Conservation (phyloP, 169 alveolate genomes). For the Plasmodium inui region DNA sequence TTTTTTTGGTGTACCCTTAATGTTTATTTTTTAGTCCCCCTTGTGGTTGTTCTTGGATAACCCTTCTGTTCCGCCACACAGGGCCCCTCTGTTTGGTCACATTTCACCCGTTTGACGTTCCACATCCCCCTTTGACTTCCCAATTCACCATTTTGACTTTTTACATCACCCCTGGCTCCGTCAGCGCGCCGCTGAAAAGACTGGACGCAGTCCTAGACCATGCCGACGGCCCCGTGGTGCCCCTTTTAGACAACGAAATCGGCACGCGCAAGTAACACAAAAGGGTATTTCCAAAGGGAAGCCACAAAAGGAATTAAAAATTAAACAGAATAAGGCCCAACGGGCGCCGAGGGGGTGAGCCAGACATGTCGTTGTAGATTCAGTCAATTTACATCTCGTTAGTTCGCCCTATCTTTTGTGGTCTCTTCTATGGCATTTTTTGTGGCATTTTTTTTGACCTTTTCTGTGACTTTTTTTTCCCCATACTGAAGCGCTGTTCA, state of each 20-base stretch:
- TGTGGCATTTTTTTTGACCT: not conserved
- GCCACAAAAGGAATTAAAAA: not conserved
- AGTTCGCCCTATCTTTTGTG: not conserved
- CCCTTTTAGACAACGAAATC: not conserved
- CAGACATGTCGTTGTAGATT: not conserved
- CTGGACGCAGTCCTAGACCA: not conserved
- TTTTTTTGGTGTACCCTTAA: not conserved
- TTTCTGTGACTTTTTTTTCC: not conserved
- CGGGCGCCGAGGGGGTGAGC: not conserved
- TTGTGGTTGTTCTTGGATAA: not conserved
- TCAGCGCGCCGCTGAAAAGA: not conserved
- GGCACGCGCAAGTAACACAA: not conserved
- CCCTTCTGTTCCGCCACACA: not conserved
- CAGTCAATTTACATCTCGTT: not conserved
- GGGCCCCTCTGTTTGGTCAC: not conserved
- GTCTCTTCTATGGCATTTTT: no score
- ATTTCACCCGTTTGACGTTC: not conserved
- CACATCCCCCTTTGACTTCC: no score
- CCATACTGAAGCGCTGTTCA: not conserved
- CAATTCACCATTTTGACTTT: not conserved
- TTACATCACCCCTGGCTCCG: not conserved
- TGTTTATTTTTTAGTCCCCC: not conserved
- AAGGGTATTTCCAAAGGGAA: not conserved
- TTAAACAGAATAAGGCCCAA: not conserved
- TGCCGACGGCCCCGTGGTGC: not conserved